These are phyloP conservation scores for Aspergillus aculeatus DNA, from an alignment of 2,329 filamentous ascomycete species.

Conservation along the genomic window DNA sequence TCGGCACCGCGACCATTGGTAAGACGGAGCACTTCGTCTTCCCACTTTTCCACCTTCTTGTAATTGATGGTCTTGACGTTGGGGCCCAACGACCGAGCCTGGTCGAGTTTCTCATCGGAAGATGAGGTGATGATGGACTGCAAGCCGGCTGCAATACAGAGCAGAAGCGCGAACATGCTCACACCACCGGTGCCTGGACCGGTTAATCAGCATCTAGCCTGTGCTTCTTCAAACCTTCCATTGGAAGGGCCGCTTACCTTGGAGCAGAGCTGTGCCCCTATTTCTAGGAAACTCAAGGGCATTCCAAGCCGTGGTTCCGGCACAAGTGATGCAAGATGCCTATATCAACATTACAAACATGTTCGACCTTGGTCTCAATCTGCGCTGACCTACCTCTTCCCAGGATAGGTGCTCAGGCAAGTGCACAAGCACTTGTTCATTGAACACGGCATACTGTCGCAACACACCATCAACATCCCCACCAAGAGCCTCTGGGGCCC, in stretches of 20 bases:
- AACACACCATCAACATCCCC: constrained; percentile 37
- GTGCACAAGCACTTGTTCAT: constrained; percentile 33
- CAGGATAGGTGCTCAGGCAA: constrained; percentile 27
- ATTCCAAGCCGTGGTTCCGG: constrained; percentile 46
- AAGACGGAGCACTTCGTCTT: not conserved
- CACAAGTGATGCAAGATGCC: constrained; percentile 32
- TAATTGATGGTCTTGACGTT: constrained; percentile 46
- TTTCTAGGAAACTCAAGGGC: constrained; percentile 37
- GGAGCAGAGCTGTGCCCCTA: constrained; percentile 10
- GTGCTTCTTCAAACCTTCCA: not conserved
- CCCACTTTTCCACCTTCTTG: constrained; percentile 2
- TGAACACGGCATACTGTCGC: constrained; percentile 38
- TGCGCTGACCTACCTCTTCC: constrained; percentile 30
- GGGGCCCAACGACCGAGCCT: constrained; percentile 37
- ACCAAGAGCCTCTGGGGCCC: constrained; percentile 23
- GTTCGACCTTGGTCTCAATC: not conserved
- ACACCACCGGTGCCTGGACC: constrained; percentile 44
- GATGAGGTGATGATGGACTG: constrained; percentile 48
- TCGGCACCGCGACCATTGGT: not conserved
- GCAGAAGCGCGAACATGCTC: constrained; percentile 37
- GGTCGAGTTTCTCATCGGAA: constrained; percentile 32
- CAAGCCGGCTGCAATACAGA: constrained; percentile 47
- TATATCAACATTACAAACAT: not conserved
- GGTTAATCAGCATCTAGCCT: constrained; percentile 17
- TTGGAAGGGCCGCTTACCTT: not conserved